phyloP scores from a whole-genome alignment of 2,329 filamentous ascomycete genomes.

The Davidsoniella eucalypti region DNA sequence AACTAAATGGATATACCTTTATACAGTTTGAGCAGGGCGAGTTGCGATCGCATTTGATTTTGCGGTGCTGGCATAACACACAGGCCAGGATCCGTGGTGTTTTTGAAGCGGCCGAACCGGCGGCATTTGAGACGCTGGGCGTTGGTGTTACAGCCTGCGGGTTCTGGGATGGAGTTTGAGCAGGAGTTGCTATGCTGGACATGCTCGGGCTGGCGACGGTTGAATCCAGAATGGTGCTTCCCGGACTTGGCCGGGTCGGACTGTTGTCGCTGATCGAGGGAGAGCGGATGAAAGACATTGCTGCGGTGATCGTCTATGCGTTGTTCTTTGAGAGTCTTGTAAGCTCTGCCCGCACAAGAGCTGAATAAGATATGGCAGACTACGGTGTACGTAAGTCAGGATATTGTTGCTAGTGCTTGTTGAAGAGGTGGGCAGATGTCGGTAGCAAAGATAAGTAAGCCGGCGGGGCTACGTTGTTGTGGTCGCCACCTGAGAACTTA shows the following conservation, averaged over 20 bases:
- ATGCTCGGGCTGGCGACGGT: constrained; percentile 5
- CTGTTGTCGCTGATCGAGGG: constrained; percentile 7
- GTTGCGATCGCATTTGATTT: constrained; percentile 45
- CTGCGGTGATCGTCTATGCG: too few relatives aligned
- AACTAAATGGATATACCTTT: constrained; percentile 27
- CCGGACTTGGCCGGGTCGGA: constrained; percentile 3
- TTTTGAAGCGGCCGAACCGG: constrained; percentile 19
- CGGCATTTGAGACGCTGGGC: constrained; percentile 5
- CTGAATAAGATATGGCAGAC: too few relatives aligned
- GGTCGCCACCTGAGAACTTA: too few relatives aligned
- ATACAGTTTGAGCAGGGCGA: constrained; percentile 43
- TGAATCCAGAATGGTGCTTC: constrained; percentile 1
- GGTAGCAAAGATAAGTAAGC: too few relatives aligned
- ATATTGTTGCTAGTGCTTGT: too few relatives aligned
- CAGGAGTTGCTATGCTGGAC: constrained; percentile 5
- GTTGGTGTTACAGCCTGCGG: constrained; percentile 4
- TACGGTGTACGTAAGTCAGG: too few relatives aligned
- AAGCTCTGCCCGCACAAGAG: too few relatives aligned
- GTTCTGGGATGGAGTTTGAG: constrained; percentile 6
- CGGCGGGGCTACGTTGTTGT: too few relatives aligned
- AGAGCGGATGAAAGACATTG: too few relatives aligned
- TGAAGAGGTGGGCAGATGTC: too few relatives aligned
- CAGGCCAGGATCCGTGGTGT: constrained; percentile 34
- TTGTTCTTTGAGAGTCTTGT: too few relatives aligned
- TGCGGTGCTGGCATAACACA: constrained; percentile 42